Evolutionary conservation across 2,329 filamentous ascomycete genomes (phyloP), one percentile per base, ranked within the genome.

Genomic region (Sarocladium brachiariae): DNA sequence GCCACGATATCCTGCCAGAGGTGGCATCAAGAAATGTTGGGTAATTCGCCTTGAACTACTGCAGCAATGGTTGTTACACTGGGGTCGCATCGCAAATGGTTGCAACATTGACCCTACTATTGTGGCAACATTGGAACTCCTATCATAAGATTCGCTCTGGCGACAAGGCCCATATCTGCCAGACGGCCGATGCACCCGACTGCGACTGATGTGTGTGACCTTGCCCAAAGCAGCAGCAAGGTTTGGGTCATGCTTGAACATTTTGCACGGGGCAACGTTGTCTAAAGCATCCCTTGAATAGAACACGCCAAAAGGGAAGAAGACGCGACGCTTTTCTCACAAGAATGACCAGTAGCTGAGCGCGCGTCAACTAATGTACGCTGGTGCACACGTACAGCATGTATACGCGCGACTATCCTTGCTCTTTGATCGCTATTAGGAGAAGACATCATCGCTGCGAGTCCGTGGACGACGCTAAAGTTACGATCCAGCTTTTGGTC

Each of bases 31-130:
- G 16, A 37, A 47, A 31, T 47, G 43, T 47, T 47, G 43, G 43
- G 43, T 47, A 47, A 31, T 47, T 47, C 25, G 43, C 43, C 43
- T 31, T 45, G 18, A 19, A 14, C 43, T 47, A 47, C 43, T 47
- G 24, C 43, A n/a, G 25, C 27, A 25, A 45, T 27, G 39, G 21
- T 19, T 19, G 43, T 31, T 16, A 25, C 43, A 47, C 43, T n/a
- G n/a, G n/a, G n/a, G n/a, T n/a, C 13, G n/a, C 4, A 4, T 4
- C 9, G 16, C 4, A 13, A 18, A 18, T 47, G 43, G 43, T 30
- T 33, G 43, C 43, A 47, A 47, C 21, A 19, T 11, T 33, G n/a
- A 47, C 43, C 21, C 43, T 31, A 16, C 24, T 31, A 23, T 31
- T 21, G 43, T 47, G 43, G 43, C 43, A 47, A 47, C 25, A 16